A percentile compares a stretch with the other conserved stretches of the same genome.
phyloP scores from a whole-genome alignment of 2,329 filamentous ascomycete genomes.

The Trichoderma citrinoviride region DNA sequence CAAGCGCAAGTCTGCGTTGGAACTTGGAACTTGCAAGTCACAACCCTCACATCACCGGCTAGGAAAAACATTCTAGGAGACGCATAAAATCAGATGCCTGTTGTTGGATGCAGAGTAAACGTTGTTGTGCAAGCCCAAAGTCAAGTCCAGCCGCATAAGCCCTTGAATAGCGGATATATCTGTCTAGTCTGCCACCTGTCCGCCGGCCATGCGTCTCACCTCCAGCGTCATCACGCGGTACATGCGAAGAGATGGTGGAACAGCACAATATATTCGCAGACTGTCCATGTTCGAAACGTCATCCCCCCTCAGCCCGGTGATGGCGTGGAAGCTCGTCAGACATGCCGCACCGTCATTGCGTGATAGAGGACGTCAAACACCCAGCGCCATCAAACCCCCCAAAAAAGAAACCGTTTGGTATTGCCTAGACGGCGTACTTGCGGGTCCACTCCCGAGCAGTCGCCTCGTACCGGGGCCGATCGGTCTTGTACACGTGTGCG shows the following conservation, averaged over 20 bases:
- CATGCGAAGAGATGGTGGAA: conserved; percentile 16
- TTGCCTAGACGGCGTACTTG: conserved; percentile 87
- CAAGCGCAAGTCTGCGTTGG: background rate
- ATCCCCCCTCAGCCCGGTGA: conserved; percentile 16
- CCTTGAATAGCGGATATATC: conserved; percentile 39
- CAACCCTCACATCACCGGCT: background rate
- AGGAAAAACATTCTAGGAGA: conserved; percentile 5
- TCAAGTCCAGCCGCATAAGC: conserved; percentile 40
- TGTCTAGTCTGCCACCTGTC: conserved; percentile 38
- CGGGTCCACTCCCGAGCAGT: conserved; percentile 97
- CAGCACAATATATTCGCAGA: background rate
- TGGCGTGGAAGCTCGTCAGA: conserved; percentile 27
- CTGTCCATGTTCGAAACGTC: background rate
- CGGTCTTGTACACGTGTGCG: conserved; percentile 99
- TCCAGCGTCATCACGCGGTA: conserved; percentile 28
- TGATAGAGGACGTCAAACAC: conserved; percentile 29
- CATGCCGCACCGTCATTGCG: conserved; percentile 15
- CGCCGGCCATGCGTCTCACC: conserved; percentile 29
- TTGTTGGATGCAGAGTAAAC: conserved; percentile 30
- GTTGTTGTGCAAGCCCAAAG: conserved; percentile 39
- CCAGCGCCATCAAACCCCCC: conserved; percentile 27
- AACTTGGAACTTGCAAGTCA: background rate
- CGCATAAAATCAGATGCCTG: conserved; percentile 24
- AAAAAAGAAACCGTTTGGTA: conserved; percentile 23
- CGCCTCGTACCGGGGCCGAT: conserved; percentile 91